These are phyloP conservation scores for Kuraishia cidri DNA, from an alignment of 805 yeast genomes.

Conservation along the genomic window DNA sequence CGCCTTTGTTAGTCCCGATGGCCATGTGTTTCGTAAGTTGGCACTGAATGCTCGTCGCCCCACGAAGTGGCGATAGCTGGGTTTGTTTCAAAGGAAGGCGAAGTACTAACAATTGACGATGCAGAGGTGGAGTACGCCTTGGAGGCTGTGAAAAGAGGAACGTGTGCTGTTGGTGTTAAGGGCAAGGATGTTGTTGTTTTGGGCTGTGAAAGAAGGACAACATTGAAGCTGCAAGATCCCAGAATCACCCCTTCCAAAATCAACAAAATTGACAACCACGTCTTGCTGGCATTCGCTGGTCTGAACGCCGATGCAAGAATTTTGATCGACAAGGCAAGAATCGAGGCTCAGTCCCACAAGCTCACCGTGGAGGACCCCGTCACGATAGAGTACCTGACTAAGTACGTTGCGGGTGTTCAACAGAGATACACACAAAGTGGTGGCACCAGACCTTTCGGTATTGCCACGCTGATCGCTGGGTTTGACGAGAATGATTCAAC, in stretches of 20 bases:
- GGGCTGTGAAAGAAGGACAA: constrained; percentile 95
- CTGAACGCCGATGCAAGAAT: constrained; percentile 97
- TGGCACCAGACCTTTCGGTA: constrained; percentile 97
- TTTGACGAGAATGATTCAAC: constrained; percentile 78
- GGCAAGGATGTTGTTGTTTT: constrained; percentile 84
- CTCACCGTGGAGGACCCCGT: constrained; percentile 94
- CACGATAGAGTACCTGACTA: constrained; percentile 82
- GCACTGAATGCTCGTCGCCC: neutral
- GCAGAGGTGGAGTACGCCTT: constrained; percentile 91
- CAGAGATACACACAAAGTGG: constrained; percentile 97
- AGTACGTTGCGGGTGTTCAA: constrained; percentile 95
- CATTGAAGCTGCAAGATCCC: constrained; percentile 92
- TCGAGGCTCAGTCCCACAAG: constrained; percentile 93
- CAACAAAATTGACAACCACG: constrained; percentile 84
- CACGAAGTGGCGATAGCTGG: no score
- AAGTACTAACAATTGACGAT: constrained; percentile 18
- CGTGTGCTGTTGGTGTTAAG: constrained; percentile 96
- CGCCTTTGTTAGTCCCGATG: constrained; percentile 99
- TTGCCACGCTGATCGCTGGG: constrained; percentile 91
- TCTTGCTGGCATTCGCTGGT: constrained; percentile 92
- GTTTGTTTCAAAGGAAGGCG: no score
- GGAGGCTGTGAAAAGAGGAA: constrained; percentile 97
- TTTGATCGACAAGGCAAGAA: constrained; percentile 88
- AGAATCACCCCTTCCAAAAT: constrained; percentile 94
- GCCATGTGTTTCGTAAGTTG: constrained; percentile 86